phyloP scores from a whole-genome alignment of 2,329 filamentous ascomycete genomes.

The Arthrobotrys sphaeroides region DNA sequence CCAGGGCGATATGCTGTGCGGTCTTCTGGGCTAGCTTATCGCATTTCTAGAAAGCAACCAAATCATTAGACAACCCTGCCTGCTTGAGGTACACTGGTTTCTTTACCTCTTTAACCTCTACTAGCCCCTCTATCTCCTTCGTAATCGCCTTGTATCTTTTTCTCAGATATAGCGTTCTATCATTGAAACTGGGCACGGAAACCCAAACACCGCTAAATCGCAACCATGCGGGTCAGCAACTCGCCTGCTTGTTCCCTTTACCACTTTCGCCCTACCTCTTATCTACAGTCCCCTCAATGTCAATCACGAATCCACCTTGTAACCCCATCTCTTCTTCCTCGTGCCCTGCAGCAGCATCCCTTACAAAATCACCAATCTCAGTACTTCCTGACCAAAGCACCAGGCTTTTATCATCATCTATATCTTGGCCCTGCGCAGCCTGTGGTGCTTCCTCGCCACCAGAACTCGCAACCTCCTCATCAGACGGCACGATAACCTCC shows the following conservation, averaged over 20 bases:
- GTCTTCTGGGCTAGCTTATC: slow-evolving; percentile 50
- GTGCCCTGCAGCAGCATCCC: slow-evolving; percentile 82
- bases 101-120: slow-evolving; percentile 46
- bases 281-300: slow-evolving; percentile 74
- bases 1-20: slow-evolving; percentile 44
- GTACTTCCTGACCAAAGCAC: slow-evolving; percentile 89
- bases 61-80: not conserved
- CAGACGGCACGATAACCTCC: slow-evolving; percentile 54
- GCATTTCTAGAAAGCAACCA: slow-evolving; percentile 28
- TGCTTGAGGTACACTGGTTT: not conserved
- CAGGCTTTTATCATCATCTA: slow-evolving; percentile 68
- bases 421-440: slow-evolving; percentile 60
- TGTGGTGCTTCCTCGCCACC: slow-evolving; percentile 77
- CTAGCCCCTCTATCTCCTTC: slow-evolving; percentile 69
- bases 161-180: slow-evolving; percentile 88
- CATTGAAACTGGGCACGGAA: slow-evolving; percentile 83
- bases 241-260: not conserved
- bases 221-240: not conserved
- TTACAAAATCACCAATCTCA: slow-evolving; percentile 92
- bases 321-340: slow-evolving; percentile 63
- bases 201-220: slow-evolving; percentile 68
- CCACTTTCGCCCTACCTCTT: slow-evolving; percentile 9
- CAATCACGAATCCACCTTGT: slow-evolving; percentile 71
- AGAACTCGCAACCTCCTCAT: slow-evolving; percentile 72
- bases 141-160: slow-evolving; percentile 78